phyloP scores from a whole-genome alignment of 768 basidiomycete species.

The Fomitopsis serialis region DNA sequence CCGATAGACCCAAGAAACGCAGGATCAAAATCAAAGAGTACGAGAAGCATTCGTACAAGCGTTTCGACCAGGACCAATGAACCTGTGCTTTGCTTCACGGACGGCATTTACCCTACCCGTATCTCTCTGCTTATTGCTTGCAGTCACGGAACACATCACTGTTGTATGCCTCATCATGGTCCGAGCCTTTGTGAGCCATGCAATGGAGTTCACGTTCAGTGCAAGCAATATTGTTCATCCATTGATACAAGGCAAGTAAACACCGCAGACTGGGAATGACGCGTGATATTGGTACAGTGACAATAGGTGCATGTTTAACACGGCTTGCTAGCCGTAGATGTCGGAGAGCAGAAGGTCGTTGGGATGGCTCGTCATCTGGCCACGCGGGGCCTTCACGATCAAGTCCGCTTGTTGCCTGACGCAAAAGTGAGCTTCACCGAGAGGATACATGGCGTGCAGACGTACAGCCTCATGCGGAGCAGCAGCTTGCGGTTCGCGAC shows the following conservation, averaged over 20 bases:
- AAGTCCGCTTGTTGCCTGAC: slow-evolving; percentile 78
- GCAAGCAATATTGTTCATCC: too few species aligned
- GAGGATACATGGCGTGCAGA: not conserved
- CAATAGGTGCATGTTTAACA: not conserved
- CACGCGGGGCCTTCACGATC: slow-evolving; percentile 39
- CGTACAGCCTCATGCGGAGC: slow-evolving; percentile 81
- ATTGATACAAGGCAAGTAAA: too few species aligned
- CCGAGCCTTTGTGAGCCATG: too few species aligned
- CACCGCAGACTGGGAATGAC: too few species aligned
- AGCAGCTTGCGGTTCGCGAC: slow-evolving; percentile 71
- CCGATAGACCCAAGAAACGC: slow-evolving; percentile 44
- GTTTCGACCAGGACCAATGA: slow-evolving; percentile 42
- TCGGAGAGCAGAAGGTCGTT: slow-evolving; percentile 5
- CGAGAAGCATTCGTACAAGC: slow-evolving; percentile 79
- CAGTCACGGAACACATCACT: too few species aligned
- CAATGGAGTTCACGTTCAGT: too few species aligned
- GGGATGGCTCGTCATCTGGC: not conserved
- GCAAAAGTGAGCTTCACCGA: not conserved
- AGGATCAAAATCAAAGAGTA: slow-evolving; percentile 54
- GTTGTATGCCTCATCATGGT: too few species aligned
- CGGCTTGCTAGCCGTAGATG: not conserved
- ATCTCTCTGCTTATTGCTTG: too few species aligned
- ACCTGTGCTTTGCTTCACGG: not conserved
- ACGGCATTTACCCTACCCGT: too few species aligned
- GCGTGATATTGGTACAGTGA: too few species aligned